phyloP scores from a whole-genome alignment of 768 basidiomycete species.

The Lentinula sp. region DNA sequence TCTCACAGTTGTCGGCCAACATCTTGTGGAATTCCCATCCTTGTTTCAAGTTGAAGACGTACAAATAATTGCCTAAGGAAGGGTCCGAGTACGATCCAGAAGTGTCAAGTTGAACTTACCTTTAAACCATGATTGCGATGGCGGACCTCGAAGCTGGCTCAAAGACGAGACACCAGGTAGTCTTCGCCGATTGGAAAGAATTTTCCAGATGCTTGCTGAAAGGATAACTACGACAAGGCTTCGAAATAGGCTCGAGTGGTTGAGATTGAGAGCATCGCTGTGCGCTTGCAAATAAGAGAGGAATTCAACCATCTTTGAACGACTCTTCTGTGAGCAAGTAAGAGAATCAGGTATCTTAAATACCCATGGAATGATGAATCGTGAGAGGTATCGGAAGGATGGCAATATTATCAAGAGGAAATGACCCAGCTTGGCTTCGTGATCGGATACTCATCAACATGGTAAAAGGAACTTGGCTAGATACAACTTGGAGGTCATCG shows the following conservation, averaged over 20 bases:
- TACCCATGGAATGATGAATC: not conserved
- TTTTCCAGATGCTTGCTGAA: not conserved
- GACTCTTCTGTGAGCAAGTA: not conserved
- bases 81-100: not conserved
- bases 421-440: not conserved
- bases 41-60: not conserved
- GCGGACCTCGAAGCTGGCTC: not conserved
- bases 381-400: not conserved
- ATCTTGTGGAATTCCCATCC: slow-evolving; percentile 5
- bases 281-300: not conserved
- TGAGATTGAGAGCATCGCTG: not conserved
- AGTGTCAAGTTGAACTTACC: not conserved
- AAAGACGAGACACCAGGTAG: not conserved
- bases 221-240: not conserved
- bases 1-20: not conserved
- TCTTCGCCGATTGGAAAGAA: not conserved
- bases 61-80: not conserved
- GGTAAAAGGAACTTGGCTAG: too few species aligned
- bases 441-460: not conserved
- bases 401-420: not conserved
- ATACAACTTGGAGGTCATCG: too few species aligned
- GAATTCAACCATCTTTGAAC: not conserved
- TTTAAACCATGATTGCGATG: not conserved
- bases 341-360: not conserved
- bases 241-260: not conserved